A percentile compares a stretch with the other conserved stretches of the same genome.
Conservation (phyloP, 345 rosid genomes). For the Cardamine chenopodiifolia region DNA sequence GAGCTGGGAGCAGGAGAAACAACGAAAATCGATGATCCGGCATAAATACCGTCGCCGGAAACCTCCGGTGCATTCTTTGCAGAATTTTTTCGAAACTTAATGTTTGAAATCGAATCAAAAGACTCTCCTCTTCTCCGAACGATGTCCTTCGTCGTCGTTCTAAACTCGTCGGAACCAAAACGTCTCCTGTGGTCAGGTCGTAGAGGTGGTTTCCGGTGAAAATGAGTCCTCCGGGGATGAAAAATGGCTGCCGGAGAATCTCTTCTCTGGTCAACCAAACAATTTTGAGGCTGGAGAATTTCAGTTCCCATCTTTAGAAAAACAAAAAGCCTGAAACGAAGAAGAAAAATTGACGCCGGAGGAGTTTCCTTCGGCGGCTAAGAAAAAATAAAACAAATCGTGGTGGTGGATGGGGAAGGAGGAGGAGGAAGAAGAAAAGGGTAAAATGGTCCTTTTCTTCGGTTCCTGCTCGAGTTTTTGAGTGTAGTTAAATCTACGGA, state of each 20-base stretch:
- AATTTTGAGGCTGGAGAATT: slow-evolving; percentile 72
- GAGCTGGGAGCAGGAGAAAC: slow-evolving; percentile 71
- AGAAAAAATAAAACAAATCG: too few relatives aligned
- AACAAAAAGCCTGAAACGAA: not conserved
- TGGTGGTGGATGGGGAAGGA: not conserved
- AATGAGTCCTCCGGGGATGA: slow-evolving; percentile 53
- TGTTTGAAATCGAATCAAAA: slow-evolving; percentile 48
- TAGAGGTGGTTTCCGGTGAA: slow-evolving; percentile 50
- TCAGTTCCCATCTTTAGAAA: slow-evolving; percentile 72
- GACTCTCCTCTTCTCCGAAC: slow-evolving; percentile 62
- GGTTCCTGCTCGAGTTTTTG: slow-evolving; percentile 29
- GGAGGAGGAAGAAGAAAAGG: slow-evolving; percentile 42
- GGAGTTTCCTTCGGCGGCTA: not conserved
- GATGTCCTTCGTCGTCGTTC: slow-evolving; percentile 20
- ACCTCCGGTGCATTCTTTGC: slow-evolving; percentile 35
- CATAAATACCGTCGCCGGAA: slow-evolving; percentile 50
- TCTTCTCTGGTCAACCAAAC: slow-evolving; percentile 53
- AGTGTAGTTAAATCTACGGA: not conserved
- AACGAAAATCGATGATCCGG: slow-evolving; percentile 57
- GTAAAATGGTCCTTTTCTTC: slow-evolving; percentile 40
- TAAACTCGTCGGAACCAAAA: slow-evolving; percentile 45
- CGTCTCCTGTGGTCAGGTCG: slow-evolving; percentile 48
- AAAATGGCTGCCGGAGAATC: slow-evolving; percentile 48
- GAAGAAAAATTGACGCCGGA: not conserved
- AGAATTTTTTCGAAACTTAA: slow-evolving; percentile 29